Evolutionary conservation across 176 grass and related monocot species (phyloP), one percentile per base, ranked within the genome.

Genomic region (Zoysia pacifica): DNA sequence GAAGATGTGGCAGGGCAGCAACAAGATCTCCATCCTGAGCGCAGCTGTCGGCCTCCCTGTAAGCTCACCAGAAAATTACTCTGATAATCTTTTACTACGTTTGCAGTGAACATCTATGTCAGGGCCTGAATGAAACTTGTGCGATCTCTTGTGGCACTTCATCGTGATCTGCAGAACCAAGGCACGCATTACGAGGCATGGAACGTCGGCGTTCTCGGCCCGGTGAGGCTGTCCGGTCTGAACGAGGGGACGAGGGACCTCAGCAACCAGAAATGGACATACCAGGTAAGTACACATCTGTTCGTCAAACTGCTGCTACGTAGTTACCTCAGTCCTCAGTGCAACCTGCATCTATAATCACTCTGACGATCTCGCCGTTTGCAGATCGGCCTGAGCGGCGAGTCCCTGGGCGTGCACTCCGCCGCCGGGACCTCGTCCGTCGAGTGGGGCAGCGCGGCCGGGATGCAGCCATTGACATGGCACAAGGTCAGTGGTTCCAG

Each of bases 1-100:
- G 11, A 98, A 94, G 83, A 87, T 98, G 79, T 91, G 92, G 92
- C 85, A 87, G 79, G 95, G 95, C 67, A 98, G 92, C 83, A 98
- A 98, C 88, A 98, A 91, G 82, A 98, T 98, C 85, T 94, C 95
- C 79, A 84, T 98, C 85, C 82, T 98, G 41, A 98, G 92, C 71
- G 81, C 91, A 28, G 87, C 95, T 15, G 86, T 91, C 63, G 95
- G 95, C 15, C 88, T 98, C 37, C 73, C 92, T 41, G 95, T 98
- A 89, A 94, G 92, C 74, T 77, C 2, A 16, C 36, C 3, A 14
- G 54, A 58, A 35, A 35, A 61, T 1, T 2, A 38, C 47, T 43
- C 10, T 52, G 76, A 9, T 55, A 9, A 7, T 4, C 18, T 49
- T 13, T 15, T 6, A 51, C 50, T 79, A 28, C 28, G 28, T 28